Conservation (phyloP, 768 basidiomycete species). For the Hortiboletus flavorubellus region DNA sequence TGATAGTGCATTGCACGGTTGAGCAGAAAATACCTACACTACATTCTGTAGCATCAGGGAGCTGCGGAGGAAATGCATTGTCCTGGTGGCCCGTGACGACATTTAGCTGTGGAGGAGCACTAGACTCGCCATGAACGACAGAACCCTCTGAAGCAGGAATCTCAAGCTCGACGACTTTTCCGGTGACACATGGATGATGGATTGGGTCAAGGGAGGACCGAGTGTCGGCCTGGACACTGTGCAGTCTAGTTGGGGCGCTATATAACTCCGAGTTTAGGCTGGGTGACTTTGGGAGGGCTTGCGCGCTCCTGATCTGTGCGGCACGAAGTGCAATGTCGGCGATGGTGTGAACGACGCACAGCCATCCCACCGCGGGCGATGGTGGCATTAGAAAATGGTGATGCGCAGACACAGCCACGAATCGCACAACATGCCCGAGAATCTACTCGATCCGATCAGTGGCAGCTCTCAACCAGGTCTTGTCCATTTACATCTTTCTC, state of each 20-base stretch:
- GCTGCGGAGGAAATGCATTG: background rate
- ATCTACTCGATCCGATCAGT: background rate
- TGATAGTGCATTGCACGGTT: background rate
- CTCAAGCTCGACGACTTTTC: background rate
- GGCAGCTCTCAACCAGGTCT: background rate
- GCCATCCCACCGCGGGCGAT: conserved; percentile 66
- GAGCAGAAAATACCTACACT: conserved; percentile 5
- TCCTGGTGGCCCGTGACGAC: background rate
- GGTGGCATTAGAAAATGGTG: conserved; percentile 51
- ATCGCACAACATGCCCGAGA: background rate
- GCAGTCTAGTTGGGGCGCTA: background rate
- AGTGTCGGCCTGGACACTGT: background rate
- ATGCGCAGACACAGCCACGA: conserved; percentile 13
- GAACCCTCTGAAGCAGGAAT: background rate
- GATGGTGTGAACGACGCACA: conserved; percentile 61
- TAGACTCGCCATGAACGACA: background rate
- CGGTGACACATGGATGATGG: background rate
- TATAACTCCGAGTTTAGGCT: background rate
- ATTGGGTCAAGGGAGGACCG: background rate
- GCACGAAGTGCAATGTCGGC: conserved; percentile 63
- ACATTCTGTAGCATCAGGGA: background rate
- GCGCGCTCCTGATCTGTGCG: conserved; percentile 52
- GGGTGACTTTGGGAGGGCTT: conserved; percentile 15
- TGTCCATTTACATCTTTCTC: background rate
- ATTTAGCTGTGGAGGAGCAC: background rate